Evolutionary conservation across 2,329 filamentous ascomycete genomes (phyloP), one percentile per base, ranked within the genome.

Genomic region (Aspergillus novoparasiticus): DNA sequence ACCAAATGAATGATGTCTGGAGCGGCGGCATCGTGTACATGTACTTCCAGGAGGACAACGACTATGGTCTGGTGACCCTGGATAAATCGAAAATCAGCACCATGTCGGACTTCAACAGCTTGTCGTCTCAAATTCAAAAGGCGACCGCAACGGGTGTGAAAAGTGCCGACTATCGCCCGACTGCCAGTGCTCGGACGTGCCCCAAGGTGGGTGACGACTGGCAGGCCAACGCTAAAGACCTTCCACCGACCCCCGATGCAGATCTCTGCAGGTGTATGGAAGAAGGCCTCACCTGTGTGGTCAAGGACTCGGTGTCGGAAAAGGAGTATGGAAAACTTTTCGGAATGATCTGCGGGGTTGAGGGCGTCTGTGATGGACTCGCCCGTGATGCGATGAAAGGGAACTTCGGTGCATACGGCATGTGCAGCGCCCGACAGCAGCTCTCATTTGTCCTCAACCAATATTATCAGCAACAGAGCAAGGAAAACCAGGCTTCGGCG

Each of bases 11-110:
- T 30, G 79, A 80, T 11, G 92, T 97, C 74, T 95, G 95, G 88
- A 96, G 92, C 61, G 95, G 95, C 71, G 95, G 94, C 80, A 97
- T 99, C 69, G 93, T 98, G 77, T 99, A 98, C 87, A 96, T 97
- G 93, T 99, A 95, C 84, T 94, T 93, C 83, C 86, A 97, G 83
- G 94, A 97, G 79, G 83, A 78, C 63, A 98, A 98, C 83, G 83
- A 97, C 77, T 99, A 92, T 74, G 95, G 72, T 67, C 65, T 79
- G 28, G 72, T 78, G 85, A 86, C 90, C 80, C 86, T 97, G 51
- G 89, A 81, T 55, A 85, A 85, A 72, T 81, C 82, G 73, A 81
- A 81, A 53, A 91, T 90, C 67, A 85, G 80, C 67, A 90, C 89
- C 67, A 85, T 92, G 71, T 79, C 87, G 39, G 92, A 97, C 81